phyloP scores from a whole-genome alignment of 2,329 filamentous ascomycete species.

The Fusarium oligoseptatum region DNA sequence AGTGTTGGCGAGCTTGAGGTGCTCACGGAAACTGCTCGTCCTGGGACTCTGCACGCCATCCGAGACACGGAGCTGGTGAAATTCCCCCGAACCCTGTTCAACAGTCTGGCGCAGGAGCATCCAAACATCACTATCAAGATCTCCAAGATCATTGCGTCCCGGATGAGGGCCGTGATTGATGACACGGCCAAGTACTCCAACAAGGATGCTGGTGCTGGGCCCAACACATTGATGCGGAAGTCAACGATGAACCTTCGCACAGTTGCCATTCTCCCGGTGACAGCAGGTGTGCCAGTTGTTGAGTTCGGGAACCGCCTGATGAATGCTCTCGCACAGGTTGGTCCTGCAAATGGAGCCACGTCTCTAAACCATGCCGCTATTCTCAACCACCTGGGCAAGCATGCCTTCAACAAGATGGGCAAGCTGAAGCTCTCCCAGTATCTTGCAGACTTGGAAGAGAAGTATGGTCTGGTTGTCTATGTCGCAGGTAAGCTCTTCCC shows the following conservation, averaged over 20 bases:
- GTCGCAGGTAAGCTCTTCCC: conserved; percentile 76
- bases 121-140: conserved; percentile 99
- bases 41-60: conserved; percentile 93
- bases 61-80: conserved; percentile 96
- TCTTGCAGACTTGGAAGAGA: conserved; percentile 95
- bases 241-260: conserved; percentile 94
- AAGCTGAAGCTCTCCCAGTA: conserved; percentile 97
- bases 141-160: conserved; percentile 96
- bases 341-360: conserved; percentile 88
- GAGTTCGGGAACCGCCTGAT: conserved; percentile 94
- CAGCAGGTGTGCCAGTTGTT: conserved; percentile 90
- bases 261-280: conserved; percentile 91
- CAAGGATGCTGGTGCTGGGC: conserved; percentile 73
- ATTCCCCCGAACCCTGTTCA: conserved; percentile 95
- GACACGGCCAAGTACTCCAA: conserved; percentile 77
- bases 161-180: conserved; percentile 91
- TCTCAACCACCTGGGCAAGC: conserved; percentile 91
- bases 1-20: conserved; percentile 98
- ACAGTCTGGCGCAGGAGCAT: conserved; percentile 96
- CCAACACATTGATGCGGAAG: conserved; percentile 69
- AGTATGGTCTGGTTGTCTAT: conserved; percentile 95
- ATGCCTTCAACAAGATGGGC: conserved; percentile 97
- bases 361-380: conserved; percentile 95
- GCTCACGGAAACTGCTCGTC: conserved; percentile 91
- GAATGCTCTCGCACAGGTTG: conserved; percentile 89